Base-by-base conservation (phyloP, 176 grass and related monocot genomes). In the Musa schizocarpa region DNA sequence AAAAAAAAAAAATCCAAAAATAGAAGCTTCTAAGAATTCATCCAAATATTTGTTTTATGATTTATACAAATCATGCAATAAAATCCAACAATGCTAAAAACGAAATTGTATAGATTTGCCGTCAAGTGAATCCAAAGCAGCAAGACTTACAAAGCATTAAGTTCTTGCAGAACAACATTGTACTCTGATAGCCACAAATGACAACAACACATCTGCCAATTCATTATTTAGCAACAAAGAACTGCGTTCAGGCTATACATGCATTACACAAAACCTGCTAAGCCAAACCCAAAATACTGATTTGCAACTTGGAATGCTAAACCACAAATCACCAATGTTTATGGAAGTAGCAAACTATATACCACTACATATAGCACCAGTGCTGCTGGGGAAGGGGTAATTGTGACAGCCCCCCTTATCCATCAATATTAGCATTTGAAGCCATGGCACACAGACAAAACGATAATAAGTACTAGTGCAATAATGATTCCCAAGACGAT, bases 401-500 rank as follows among this genome's bases (percentile, higher is more conserved):
- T 61, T n/a, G n/a, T 3, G 8, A 61, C n/a, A 61, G 14, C 14
- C 57, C 14, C 57, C 57, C 71, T 53, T 55, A 56, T 62, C 53
- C 54, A 55, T 63, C 14, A 77, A 89, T 69, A 86, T 83, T 77
- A 83, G 78, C 92, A 96, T 17, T 96, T 96, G 84, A 96, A 96
- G 59, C 92, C 92, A 22, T 96, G 92, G 70, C 92, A 96, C 73
- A 96, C 86, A 0, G 92, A 96, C 80, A 96, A 82, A 75, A 96
- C 78, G 65, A 96, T 96, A 82, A 96, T 92, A 34, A 96, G 92
- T 50, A 96, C 92, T 23, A 96, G 79, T 7, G 89, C 92, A 7
- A 96, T 87, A 57, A 96, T 96, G 53, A 96, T 96, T 20, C 84
- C 89, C 20, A 96, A 77, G 22, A 96, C 92, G 20, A 96, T 96